A percentile compares a stretch with the other conserved stretches of the same genome.
These are phyloP conservation scores for Aureobasidium sp. DNA, from an alignment of 2,329 filamentous ascomycete genomes.

Conservation along the genomic window DNA sequence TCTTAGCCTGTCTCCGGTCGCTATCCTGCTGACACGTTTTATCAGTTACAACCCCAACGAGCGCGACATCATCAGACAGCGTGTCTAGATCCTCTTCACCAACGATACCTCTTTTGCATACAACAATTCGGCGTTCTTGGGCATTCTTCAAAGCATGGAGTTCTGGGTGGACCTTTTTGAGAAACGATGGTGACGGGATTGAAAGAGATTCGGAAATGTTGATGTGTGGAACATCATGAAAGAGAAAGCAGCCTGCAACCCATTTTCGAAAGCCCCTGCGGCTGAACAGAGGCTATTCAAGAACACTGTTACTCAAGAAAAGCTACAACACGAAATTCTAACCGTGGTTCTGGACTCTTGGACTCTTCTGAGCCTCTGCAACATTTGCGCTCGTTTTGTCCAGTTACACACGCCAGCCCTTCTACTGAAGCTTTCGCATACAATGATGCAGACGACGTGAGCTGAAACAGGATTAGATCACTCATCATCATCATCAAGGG, in stretches of 20 bases:
- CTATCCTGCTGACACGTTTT: constrained; percentile 9
- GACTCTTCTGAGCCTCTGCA: neutral
- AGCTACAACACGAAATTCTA: neutral
- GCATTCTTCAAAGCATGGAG: constrained; percentile 3
- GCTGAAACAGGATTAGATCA: too few relatives aligned
- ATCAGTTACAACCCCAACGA: constrained; percentile 32
- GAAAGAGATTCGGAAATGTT: neutral
- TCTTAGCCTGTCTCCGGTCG: neutral
- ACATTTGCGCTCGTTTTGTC: neutral
- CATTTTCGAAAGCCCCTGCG: neutral
- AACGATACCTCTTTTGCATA: neutral
- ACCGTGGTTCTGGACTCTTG: neutral
- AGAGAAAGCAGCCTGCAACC: neutral
- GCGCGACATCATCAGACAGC: constrained; percentile 28
- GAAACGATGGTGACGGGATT: neutral
- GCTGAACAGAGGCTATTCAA: neutral
- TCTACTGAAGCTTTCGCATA: too few relatives aligned
- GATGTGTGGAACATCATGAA: neutral
- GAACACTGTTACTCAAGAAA: neutral
- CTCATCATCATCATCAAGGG: too few relatives aligned
- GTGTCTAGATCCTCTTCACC: neutral
- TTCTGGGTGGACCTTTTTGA: neutral
- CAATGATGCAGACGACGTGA: too few relatives aligned
- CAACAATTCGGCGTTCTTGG: constrained; percentile 4
- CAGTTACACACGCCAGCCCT: too few relatives aligned